Evolutionary conservation across 2,329 filamentous ascomycete genomes (phyloP), one percentile per base, ranked within the genome.

Genomic region (Cercospora sp.): DNA sequence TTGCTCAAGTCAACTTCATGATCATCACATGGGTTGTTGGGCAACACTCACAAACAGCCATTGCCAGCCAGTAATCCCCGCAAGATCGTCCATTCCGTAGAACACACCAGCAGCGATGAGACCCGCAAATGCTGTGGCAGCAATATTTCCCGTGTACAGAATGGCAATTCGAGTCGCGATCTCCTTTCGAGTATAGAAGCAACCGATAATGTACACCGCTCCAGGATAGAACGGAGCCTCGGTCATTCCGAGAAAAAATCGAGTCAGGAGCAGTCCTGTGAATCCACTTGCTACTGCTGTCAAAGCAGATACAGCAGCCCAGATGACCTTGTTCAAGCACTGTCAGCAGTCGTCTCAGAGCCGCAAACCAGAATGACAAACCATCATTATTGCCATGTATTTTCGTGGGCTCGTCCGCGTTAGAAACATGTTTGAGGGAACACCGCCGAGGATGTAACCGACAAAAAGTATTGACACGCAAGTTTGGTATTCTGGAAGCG

Each of bases 41-140:
- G n/a, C 6, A 51, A 3, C 30, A 26, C 33, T 62, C 36, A 45
- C 60, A 58, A 91, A 91, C 0, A 90, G 79, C 71, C 68, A 75
- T 66, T 70, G 76, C 89, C 84, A 91, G 5, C 87, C 87, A 6
- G 83, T 79, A 3, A 88, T 79, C 0, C 87, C 88, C 12, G 78
- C 79, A 0, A 79, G 79, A 6, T 85, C 83, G 69, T 90, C 84
- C 84, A 92, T 86, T 3, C 66, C 63, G 16, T 82, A 80, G 0
- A 85, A 89, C 62, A 93, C 89, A 5, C 89, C 81, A 20, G 81
- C 81, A 16, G 80, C 81, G 18, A 83, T 80, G 1, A 83, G 72
- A 5, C 89, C 90, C 0, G 88, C 89, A 72, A 92, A 91, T 2
- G 90, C 90, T 3, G 89, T 89, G 0, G 88, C 89, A 30, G 74